These are phyloP conservation scores for Microthlaspi erraticum DNA, from an alignment of 345 rosid species.

Conservation along the genomic window DNA sequence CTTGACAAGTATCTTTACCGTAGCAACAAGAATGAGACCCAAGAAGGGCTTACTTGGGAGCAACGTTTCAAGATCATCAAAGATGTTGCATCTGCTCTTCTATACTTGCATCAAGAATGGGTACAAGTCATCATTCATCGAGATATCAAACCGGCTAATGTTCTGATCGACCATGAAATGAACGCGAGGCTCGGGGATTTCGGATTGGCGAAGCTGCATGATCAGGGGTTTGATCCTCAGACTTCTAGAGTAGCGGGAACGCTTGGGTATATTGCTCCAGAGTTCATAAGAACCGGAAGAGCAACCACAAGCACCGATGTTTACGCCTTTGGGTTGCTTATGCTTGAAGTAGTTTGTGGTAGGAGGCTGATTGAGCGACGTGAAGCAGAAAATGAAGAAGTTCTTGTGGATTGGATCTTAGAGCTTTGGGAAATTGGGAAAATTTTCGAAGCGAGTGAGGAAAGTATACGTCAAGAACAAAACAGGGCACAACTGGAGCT, in stretches of 20 bases:
- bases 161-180: slow-evolving; percentile 44
- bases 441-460: slow-evolving; percentile 39
- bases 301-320: slow-evolving; percentile 48
- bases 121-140: slow-evolving; percentile 51
- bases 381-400: not conserved
- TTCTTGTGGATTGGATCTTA: slow-evolving; percentile 45
- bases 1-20: slow-evolving; percentile 46
- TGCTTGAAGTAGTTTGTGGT: slow-evolving; percentile 51
- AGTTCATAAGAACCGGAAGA: slow-evolving; percentile 46
- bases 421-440: slow-evolving; percentile 40
- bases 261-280: slow-evolving; percentile 48
- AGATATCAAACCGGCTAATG: slow-evolving; percentile 50
- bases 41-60: slow-evolving; percentile 44
- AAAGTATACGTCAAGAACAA: slow-evolving; percentile 16
- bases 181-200: slow-evolving; percentile 52
- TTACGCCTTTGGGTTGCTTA: slow-evolving; percentile 45
- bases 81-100: slow-evolving; percentile 46
- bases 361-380: slow-evolving; percentile 43
- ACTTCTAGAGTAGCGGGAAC: slow-evolving; percentile 50
- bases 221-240: slow-evolving; percentile 43
- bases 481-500: slow-evolving; percentile 28
- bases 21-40: not conserved
- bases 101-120: slow-evolving; percentile 55
- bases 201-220: slow-evolving; percentile 48
- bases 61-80: slow-evolving; percentile 48